phyloP scores from a whole-genome alignment of 306 rosid species.

The Prosopis cineraria region DNA sequence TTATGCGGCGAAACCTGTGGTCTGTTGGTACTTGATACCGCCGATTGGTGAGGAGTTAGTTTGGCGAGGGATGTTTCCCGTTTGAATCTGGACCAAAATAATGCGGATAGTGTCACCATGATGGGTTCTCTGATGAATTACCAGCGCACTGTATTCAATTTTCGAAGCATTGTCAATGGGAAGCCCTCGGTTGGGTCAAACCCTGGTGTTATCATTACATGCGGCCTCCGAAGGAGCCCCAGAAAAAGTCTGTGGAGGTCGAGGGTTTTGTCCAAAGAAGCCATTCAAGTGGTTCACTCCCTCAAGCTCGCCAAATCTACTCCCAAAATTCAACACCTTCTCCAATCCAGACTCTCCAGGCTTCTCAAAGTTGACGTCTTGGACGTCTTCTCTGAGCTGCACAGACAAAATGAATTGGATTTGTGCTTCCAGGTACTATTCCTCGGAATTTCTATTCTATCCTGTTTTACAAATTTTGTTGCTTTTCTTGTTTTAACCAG shows the following conservation, averaged over 20 bases:
- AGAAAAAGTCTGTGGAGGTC: constrained; percentile 49
- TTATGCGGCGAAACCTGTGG: too few species aligned
- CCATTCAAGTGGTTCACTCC: constrained; percentile 67
- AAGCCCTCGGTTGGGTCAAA: background rate
- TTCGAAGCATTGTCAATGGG: background rate
- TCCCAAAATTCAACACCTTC: constrained; percentile 45
- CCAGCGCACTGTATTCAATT: background rate
- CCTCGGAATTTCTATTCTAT: background rate
- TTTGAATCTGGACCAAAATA: background rate
- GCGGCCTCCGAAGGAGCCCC: constrained; percentile 60
- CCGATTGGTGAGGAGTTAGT: background rate
- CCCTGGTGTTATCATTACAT: background rate
- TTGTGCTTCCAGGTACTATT: constrained; percentile 51
- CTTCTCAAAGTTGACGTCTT: constrained; percentile 62
- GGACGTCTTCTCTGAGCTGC: constrained; percentile 54
- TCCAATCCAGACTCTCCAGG: constrained; percentile 49
- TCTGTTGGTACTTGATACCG: background rate
- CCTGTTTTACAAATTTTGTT: background rate
- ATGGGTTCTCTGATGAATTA: constrained; percentile 9
- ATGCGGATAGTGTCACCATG: background rate
- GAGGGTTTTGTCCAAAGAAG: constrained; percentile 58
- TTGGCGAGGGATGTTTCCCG: background rate
- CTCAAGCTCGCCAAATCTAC: constrained; percentile 62
- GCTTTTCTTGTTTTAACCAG: constrained; percentile 12
- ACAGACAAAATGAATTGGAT: constrained; percentile 55